phyloP scores from a whole-genome alignment of 2,329 filamentous ascomycete genomes.

The Talaromyces sp. region DNA sequence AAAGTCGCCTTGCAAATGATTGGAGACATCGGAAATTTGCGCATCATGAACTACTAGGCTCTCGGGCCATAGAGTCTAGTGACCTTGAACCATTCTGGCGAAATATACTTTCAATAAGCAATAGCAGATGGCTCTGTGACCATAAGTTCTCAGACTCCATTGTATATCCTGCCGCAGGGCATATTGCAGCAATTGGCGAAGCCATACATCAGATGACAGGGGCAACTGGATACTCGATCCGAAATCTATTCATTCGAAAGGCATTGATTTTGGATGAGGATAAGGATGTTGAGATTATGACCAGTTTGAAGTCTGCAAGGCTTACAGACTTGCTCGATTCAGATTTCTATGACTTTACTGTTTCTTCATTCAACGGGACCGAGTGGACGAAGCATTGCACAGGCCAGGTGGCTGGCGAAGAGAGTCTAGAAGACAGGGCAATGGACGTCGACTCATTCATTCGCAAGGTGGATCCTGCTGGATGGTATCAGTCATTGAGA shows the following conservation, averaged over 20 bases:
- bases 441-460: background rate
- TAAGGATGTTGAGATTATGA: too few species aligned
- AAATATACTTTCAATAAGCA: constrained; percentile 26
- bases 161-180: constrained; percentile 29
- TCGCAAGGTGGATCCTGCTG: background rate
- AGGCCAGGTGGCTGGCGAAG: constrained; percentile 6
- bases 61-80: constrained; percentile 30
- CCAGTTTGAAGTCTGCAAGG: background rate
- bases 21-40: constrained; percentile 17
- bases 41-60: constrained; percentile 29
- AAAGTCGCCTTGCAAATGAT: constrained; percentile 14
- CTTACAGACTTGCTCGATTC: constrained; percentile 9
- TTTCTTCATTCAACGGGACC: constrained; percentile 4
- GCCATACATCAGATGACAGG: constrained; percentile 13
- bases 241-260: background rate
- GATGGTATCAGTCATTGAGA: constrained; percentile 9
- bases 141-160: constrained; percentile 26
- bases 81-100: constrained; percentile 45
- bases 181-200: constrained; percentile 29
- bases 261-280: background rate
- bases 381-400: constrained; percentile 11
- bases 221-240: background rate
- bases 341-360: constrained; percentile 16
- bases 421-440: background rate
- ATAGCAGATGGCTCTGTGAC: constrained; percentile 34